Evolutionary conservation across 768 basidiomycete species (phyloP).

Genomic region (Pulveroboletus frians): DNA sequence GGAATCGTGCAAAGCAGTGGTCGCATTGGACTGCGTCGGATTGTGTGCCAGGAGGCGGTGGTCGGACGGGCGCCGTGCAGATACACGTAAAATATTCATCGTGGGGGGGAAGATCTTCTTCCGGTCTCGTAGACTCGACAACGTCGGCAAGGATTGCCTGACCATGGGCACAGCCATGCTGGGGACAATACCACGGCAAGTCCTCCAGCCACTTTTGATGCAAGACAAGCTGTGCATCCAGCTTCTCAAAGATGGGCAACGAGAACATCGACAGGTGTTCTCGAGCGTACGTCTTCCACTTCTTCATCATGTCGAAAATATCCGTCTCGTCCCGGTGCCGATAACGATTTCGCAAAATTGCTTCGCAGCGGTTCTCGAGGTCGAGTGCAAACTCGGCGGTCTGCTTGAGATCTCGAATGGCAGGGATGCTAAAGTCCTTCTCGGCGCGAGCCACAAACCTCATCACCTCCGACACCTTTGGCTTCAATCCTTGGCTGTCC

Average conservation of each 20-base stretch:
- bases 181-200: slow-evolving; percentile 73
- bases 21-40: slow-evolving; percentile 90
- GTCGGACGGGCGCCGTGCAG: slow-evolving; percentile 69
- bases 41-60: slow-evolving; percentile 65
- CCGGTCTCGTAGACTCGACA: slow-evolving; percentile 63
- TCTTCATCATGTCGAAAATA: slow-evolving; percentile 64
- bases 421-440: slow-evolving; percentile 69
- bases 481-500: slow-evolving; percentile 49
- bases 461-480: slow-evolving; percentile 64
- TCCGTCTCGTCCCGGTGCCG: slow-evolving; percentile 52
- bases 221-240: slow-evolving; percentile 59
- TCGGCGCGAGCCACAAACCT: slow-evolving; percentile 65
- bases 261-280: slow-evolving; percentile 70
- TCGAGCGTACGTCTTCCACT: slow-evolving; percentile 69
- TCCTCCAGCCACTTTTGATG: slow-evolving; percentile 72
- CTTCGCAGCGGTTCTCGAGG: slow-evolving; percentile 70
- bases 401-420: slow-evolving; percentile 60
- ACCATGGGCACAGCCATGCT: slow-evolving; percentile 61
- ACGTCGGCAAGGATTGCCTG: slow-evolving; percentile 70
- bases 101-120: slow-evolving; percentile 72
- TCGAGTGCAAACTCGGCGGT: slow-evolving; percentile 74
- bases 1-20: slow-evolving; percentile 83
- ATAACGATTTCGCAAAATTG: slow-evolving; percentile 62
- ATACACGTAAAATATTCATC: slow-evolving; percentile 87
- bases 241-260: slow-evolving; percentile 65